These are phyloP conservation scores for Bombardia bombarda DNA, from an alignment of 495 filamentous ascomycete genomes.

Conservation along the genomic window DNA sequence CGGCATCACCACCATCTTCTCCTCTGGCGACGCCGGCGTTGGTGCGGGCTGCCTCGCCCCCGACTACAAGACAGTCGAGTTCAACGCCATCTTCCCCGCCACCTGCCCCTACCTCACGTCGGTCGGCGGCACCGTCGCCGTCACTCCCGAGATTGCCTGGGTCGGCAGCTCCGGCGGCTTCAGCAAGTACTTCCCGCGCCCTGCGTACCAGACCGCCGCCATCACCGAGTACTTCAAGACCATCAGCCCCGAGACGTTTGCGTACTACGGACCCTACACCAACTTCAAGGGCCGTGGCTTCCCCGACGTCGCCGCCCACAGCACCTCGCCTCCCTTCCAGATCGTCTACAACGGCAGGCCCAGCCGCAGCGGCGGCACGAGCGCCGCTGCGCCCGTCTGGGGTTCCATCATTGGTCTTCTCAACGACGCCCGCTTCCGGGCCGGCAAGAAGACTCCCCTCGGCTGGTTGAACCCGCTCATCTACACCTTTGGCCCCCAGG, in stretches of 20 bases:
- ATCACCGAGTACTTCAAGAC: conserved; percentile 13
- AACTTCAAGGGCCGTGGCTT: conserved; percentile 13
- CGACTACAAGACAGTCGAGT: conserved; percentile 8
- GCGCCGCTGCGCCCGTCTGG: conserved; percentile 5
- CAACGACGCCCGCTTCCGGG: conserved; percentile 39
- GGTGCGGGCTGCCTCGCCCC: conserved; percentile 8
- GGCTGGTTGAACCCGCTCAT: conserved; percentile 47
- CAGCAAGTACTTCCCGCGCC: conserved; percentile 32
- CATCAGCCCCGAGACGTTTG: not conserved
- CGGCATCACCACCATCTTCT: conserved; percentile 48
- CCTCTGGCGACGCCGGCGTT: conserved; percentile 45
- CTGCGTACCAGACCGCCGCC: conserved; percentile 27
- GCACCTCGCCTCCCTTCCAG: conserved; percentile 4
- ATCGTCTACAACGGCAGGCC: conserved; percentile 7
- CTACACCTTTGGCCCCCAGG: conserved; percentile 37
- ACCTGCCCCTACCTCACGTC: conserved; percentile 39
- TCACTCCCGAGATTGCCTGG: conserved; percentile 28
- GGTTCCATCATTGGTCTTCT: conserved; percentile 22
- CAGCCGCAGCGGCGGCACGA: conserved; percentile 6
- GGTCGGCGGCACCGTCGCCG: conserved; percentile 28
- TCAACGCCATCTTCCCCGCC: conserved; percentile 24
- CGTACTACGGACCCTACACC: conserved; percentile 13
- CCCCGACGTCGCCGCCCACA: conserved; percentile 11
- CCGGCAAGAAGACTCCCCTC: conserved; percentile 39
- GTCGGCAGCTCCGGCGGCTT: conserved; percentile 44